phyloP scores from a whole-genome alignment of 176 grass and related monocot species.

The Rhipidocladum racemiflorum region DNA sequence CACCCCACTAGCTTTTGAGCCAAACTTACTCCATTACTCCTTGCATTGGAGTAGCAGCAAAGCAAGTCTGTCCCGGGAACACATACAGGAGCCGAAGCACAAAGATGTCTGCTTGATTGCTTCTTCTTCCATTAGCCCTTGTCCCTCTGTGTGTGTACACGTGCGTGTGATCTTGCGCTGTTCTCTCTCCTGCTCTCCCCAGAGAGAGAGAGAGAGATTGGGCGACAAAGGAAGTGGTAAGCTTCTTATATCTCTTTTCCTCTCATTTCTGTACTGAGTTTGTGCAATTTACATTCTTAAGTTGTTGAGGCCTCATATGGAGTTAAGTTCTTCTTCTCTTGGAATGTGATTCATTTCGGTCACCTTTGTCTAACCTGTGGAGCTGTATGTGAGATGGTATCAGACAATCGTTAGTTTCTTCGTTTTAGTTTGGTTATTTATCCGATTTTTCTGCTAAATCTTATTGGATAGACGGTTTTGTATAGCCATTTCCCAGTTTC shows the following conservation, averaged over 20 bases:
- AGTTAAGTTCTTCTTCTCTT: background rate
- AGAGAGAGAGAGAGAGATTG: background rate
- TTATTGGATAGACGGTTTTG: background rate
- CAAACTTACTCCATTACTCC: conserved; percentile 33
- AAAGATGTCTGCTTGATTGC: conserved; percentile 29
- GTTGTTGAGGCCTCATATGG: background rate
- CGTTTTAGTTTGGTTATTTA: background rate
- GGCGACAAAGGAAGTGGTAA: conserved; percentile 14
- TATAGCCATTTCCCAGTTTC: background rate
- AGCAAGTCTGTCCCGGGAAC: conserved; percentile 24
- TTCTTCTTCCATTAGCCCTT: background rate
- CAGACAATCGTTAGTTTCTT: background rate
- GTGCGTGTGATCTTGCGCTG: background rate
- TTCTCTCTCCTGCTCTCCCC: background rate
- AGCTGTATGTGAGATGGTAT: background rate
- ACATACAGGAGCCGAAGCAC: conserved; percentile 22
- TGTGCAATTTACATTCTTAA: background rate
- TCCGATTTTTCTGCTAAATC: background rate
- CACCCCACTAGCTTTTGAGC: conserved; percentile 36
- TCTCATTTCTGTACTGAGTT: background rate
- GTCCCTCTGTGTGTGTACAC: background rate
- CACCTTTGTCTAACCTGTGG: background rate
- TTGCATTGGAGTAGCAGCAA: conserved; percentile 45
- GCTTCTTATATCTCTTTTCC: background rate
- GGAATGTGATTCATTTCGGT: background rate